Evolutionary conservation across 2,329 filamentous ascomycete species (phyloP), one percentile per base, ranked within the genome.

Genomic region (Phyllosticta citribraziliensis): DNA sequence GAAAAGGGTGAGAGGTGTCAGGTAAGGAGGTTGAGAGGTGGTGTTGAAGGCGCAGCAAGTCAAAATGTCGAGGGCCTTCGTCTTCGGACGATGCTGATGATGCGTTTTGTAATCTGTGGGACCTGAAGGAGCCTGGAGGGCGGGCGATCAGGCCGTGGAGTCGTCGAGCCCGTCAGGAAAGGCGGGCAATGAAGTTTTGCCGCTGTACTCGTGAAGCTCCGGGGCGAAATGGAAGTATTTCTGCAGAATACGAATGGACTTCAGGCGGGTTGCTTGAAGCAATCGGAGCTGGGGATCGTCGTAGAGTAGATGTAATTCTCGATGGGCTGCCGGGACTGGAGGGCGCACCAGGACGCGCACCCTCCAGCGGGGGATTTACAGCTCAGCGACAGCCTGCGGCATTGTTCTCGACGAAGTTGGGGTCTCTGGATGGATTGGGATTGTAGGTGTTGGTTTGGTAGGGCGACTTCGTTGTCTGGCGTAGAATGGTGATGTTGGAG

Each of bases 301-400:
- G 73, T 72, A 66, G 70, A 74, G 72, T 77, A 78, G 81, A 84
- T 82, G 80, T 81, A 81, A 79, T 79, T 82, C 82, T 91, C 87
- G 85, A 80, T 86, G 87, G 88, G 87, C 88, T 91, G 72, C 85
- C 85, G 87, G 40, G 88, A 90, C 89, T 91, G 84, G 86, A 83
- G 83, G 83, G 84, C 83, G 81, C 71, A 25, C 40, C 76, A 76
- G 70, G 71, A 68, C 73, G 80, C 75, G 77, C 76, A 79, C 80
- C 84, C 85, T 86, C 86, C 85, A 91, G 88, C 87, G 86, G 76
- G 60, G 83, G 78, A 84, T 90, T 92, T 91, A 95, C 88, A 93
- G 89, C 88, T 74, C 75, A 76, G 73, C 73, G 74, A 76, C 71
- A 68, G 75, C 75, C 75, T 75, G 74, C 68, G 74, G 74, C 75